These are phyloP conservation scores for Alternaria triticina DNA, from an alignment of 2,329 filamentous ascomycete genomes.

Conservation along the genomic window DNA sequence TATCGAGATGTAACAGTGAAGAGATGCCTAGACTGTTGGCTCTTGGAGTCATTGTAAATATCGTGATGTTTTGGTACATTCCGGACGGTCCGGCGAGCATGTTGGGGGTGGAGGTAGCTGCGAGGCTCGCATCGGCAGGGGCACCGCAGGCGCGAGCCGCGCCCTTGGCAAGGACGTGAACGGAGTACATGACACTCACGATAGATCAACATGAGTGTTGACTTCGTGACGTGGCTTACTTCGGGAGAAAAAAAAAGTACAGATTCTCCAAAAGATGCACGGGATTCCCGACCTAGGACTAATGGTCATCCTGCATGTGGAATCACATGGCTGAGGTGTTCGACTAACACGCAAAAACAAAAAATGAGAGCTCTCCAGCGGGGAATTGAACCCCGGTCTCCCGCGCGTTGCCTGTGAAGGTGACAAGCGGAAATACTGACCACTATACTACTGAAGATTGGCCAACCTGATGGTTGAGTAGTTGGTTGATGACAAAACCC, in stretches of 20 bases:
- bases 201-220: background rate
- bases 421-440: slow-evolving; percentile 30
- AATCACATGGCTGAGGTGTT: background rate
- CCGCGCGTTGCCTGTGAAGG: slow-evolving; percentile 8
- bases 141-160: background rate
- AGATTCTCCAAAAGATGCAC: background rate
- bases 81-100: background rate
- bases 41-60: too few relatives aligned
- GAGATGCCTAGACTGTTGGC: background rate
- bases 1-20: background rate
- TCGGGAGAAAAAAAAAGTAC: background rate
- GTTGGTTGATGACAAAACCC: slow-evolving; percentile 4
- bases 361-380: slow-evolving; percentile 10
- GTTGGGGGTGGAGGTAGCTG: background rate
- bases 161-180: background rate
- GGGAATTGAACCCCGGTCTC: slow-evolving; percentile 23
- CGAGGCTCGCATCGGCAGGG: background rate
- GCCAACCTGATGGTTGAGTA: background rate
- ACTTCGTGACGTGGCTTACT: background rate
- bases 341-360: background rate
- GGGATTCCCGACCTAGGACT: background rate
- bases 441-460: slow-evolving; percentile 24
- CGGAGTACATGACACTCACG: too few relatives aligned
- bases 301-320: background rate
- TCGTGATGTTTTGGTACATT: background rate